Evolutionary conservation across 31 red algal genomes (phyloP).

Genomic region (Odonthalia washingtoniensis): DNA sequence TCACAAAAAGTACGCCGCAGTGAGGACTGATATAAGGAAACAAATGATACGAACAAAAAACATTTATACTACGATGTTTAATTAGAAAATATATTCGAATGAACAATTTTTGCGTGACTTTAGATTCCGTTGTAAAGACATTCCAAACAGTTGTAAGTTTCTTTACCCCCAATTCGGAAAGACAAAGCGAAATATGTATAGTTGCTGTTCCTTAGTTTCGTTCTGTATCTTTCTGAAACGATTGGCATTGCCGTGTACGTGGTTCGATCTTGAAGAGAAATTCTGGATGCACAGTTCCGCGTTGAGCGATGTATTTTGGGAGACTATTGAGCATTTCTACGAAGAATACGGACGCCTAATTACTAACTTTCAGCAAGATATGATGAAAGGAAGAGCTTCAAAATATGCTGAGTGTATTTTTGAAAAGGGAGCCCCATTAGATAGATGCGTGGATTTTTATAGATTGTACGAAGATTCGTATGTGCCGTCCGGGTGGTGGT

Average conservation of each 20-base stretch:
- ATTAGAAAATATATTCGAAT: no score
- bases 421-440: constrained; percentile 21
- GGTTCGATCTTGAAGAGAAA: constrained; percentile 28
- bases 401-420: constrained; percentile 15
- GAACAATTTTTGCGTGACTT: no score
- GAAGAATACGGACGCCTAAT: neutral
- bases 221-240: constrained; percentile 9
- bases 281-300: constrained; percentile 19
- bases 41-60: no score
- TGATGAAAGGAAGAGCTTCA: constrained; percentile 2
- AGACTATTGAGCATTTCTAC: constrained; percentile 11
- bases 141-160: no score
- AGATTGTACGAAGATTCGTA: constrained; percentile 26
- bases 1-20: no score
- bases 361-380: neutral
- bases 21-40: no score
- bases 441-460: constrained; percentile 32
- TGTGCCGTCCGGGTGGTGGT: constrained; percentile 20
- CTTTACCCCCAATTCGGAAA: no score
- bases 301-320: constrained; percentile 43
- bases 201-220: neutral
- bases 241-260: constrained; percentile 3
- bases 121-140: no score
- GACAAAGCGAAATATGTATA: constrained; percentile 26
- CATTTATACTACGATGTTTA: no score